These are phyloP conservation scores for Chloranthus sessilifolius DNA, from an alignment of 164 flowering plant species.

Conservation along the genomic window DNA sequence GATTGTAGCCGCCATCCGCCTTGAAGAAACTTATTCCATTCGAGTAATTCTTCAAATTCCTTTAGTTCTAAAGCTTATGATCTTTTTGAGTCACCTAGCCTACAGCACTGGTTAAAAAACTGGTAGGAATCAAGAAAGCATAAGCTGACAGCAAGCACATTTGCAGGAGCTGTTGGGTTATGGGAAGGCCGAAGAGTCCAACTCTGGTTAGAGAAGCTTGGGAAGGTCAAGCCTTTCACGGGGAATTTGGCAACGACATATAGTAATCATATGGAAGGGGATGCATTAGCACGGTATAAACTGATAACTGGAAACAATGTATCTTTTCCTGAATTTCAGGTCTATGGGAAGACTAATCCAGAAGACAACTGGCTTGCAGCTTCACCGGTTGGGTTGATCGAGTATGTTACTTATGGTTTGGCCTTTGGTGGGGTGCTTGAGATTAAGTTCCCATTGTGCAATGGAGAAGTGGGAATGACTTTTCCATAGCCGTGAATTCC, in stretches of 20 bases:
- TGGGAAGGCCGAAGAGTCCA: constrained; percentile 49
- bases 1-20: neutral
- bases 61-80: constrained; percentile 16
- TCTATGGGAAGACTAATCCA: constrained; percentile 26
- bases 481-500: constrained; percentile 55
- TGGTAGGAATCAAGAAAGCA: constrained; percentile 54
- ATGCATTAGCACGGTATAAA: constrained; percentile 57
- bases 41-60: constrained; percentile 5
- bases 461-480: constrained; percentile 37
- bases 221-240: constrained; percentile 42
- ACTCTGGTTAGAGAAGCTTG: constrained; percentile 69
- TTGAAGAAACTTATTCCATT: neutral
- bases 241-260: constrained; percentile 54
- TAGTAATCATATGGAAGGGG: constrained; percentile 56
- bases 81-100: constrained; percentile 25
- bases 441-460: constrained; percentile 55
- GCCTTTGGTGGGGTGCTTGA: constrained; percentile 50
- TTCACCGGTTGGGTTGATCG: constrained; percentile 62
- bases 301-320: constrained; percentile 47
- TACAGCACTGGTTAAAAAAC: constrained; percentile 61
- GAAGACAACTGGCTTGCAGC: constrained; percentile 58
- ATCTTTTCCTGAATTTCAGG: constrained; percentile 39
- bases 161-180: constrained; percentile 57
- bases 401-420: constrained; percentile 27
- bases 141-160: constrained; percentile 70